Evolutionary conservation across 1,284 basidiomycete species (phyloP), one percentile per base, ranked within the genome.

Genomic region (Peniophora sp.): DNA sequence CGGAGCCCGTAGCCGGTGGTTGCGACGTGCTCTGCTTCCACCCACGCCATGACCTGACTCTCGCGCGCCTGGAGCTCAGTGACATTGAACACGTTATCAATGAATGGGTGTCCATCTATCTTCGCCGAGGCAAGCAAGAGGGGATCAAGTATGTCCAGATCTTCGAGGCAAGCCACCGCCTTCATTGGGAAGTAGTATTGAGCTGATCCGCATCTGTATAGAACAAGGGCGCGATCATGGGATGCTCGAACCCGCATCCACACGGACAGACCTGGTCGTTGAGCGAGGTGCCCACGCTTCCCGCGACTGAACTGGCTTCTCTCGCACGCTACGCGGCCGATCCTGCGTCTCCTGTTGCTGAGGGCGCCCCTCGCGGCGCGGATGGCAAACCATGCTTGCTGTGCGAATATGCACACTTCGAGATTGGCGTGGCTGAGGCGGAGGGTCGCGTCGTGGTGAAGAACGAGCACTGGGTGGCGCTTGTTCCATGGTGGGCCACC

Each of bases 141-240:
- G 81, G 81, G 5, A 83, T 92, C 55, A 73, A 81, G 56, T 91
- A 93, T 62, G 83, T 95, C 44, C 92, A 94, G 65, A 91, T 95
- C 41, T 95, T 91, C 60, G 90, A 93, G 82, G 89, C 85, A 39
- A n/a, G 52, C 27, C 17, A 24, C n/a, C n/a, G n/a, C n/a, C n/a
- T n/a, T n/a, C n/a, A n/a, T n/a, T n/a, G n/a, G n/a, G n/a, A n/a
- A n/a, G n/a, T n/a, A n/a, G n/a, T n/a, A n/a, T n/a, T n/a, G n/a
- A n/a, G n/a, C n/a, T n/a, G n/a, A n/a, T n/a, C n/a, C n/a, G n/a
- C n/a, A n/a, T n/a, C n/a, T n/a, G n/a, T 24, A 18, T 56, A 97
- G 87, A 97, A 97, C 70, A 96, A 96, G 67, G 95, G 94, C 5
- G 71, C 85, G 2, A 93, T 94, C 71, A 97, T 97, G 95, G 95